Evolutionary conservation across 768 basidiomycete genomes (phyloP).

Genomic region (Coprinellus micaceus): DNA sequence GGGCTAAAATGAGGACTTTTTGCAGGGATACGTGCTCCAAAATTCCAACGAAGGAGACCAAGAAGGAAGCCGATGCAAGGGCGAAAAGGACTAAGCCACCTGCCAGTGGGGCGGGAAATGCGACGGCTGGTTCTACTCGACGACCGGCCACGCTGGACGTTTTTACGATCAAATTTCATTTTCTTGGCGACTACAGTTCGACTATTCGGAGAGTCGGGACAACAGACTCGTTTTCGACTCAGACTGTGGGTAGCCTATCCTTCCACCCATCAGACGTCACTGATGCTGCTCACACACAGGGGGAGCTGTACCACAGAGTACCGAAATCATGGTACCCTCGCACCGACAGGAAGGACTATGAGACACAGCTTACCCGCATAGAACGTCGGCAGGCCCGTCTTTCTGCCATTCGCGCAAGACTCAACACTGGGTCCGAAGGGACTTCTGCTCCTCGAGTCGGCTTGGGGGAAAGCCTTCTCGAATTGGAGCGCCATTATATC

Average conservation of each 20-base stretch:
- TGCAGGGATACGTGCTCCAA: too few relatives aligned
- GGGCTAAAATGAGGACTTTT: neutral
- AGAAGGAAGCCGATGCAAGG: neutral
- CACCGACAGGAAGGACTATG: neutral
- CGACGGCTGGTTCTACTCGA: neutral
- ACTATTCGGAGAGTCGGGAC: neutral
- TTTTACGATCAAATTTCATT: neutral
- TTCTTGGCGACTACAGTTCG: neutral
- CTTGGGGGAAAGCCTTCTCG: too few relatives aligned
- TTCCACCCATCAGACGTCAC: too few relatives aligned
- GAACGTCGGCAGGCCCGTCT: neutral
- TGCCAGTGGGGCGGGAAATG: neutral
- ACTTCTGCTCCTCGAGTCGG: too few relatives aligned
- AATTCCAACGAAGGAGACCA: neutral
- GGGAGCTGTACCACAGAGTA: neutral
- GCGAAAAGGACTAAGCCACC: too few relatives aligned
- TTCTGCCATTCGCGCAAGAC: neutral
- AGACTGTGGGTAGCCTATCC: neutral
- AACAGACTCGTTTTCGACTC: neutral
- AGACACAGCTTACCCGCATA: neutral
- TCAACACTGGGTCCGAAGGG: too few relatives aligned
- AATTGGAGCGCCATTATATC: too few relatives aligned
- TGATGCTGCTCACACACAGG: neutral
- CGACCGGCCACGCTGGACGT: neutral
- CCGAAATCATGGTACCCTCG: neutral